A percentile compares a stretch with the other conserved stretches of the same genome.
phyloP scores from a whole-genome alignment of 2,329 filamentous ascomycete genomes.

The Fusarium musae region DNA sequence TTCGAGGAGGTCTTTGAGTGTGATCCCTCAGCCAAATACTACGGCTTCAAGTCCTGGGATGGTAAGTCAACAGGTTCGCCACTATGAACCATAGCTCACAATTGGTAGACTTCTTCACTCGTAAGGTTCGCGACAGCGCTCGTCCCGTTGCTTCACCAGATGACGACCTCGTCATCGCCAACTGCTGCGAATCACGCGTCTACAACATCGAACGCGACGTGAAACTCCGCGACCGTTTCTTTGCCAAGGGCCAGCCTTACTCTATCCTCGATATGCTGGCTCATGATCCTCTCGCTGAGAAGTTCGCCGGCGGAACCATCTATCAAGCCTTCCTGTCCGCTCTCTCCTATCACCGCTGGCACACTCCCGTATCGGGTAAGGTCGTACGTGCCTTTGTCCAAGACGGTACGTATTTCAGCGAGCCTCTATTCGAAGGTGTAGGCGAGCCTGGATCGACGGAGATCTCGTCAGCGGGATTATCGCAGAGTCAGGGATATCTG shows the following conservation, averaged over 20 bases:
- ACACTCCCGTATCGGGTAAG: slow-evolving; percentile 72
- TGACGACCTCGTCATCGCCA: slow-evolving; percentile 65
- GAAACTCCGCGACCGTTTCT: slow-evolving; percentile 70
- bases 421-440: slow-evolving; percentile 57
- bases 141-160: slow-evolving; percentile 68
- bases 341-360: slow-evolving; percentile 78
- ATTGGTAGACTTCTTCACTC: slow-evolving; percentile 69
- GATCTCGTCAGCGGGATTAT: slow-evolving; percentile 57
- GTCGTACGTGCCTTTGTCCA: slow-evolving; percentile 67
- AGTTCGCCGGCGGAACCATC: slow-evolving; percentile 72
- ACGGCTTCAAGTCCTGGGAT: slow-evolving; percentile 76
- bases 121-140: slow-evolving; percentile 62
- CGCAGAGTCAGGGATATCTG: slow-evolving; percentile 72
- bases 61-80: slow-evolving; percentile 47
- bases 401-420: slow-evolving; percentile 76
- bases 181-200: slow-evolving; percentile 72
- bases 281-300: slow-evolving; percentile 60
- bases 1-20: slow-evolving; percentile 72
- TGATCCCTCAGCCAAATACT: slow-evolving; percentile 62
- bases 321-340: slow-evolving; percentile 78
- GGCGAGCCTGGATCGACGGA: slow-evolving; percentile 44
- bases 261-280: slow-evolving; percentile 72
- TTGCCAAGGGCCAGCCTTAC: slow-evolving; percentile 76
- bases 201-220: slow-evolving; percentile 64
- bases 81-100: neutral